Base-by-base conservation (phyloP, 352 stramenopile genomes). In the Pythium chondricola region DNA sequence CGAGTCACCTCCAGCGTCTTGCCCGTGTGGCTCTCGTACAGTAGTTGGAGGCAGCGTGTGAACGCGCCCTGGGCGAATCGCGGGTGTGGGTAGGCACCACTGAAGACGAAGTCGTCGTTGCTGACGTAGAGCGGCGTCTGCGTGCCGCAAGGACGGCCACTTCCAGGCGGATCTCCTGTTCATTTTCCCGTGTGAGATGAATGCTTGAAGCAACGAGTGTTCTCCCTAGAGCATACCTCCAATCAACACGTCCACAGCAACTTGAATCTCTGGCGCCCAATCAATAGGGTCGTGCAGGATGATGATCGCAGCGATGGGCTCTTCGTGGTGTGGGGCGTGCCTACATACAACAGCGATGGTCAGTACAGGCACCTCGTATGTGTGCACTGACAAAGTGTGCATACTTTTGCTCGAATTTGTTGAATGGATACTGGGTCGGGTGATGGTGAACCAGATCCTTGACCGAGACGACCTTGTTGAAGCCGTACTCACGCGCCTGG, bases 281-380 rank as follows among this genome's bases (percentile, higher is more conserved):
- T 96, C 67, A 30, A 89, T 76, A 9, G 87, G 86, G 33, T 96
- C 86, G 57, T 96, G 87, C 71, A 96, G 89, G 48, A 96, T 71
- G 59, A 96, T 74, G 52, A 96, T 81, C 16, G 78, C 86, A 27
- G 83, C 77, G 37, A 95, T 76, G 3, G 79, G 79, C 33, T 93
- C 81, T 21, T 83, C 65, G 25, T 83, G 58, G 43, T 83, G 63
- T 20, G 69, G 75, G 13, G 71, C 69, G 10, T 43, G 33, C 14
- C 80, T 91, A 27, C 14, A 39, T 21, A 21, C 5, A 3, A 21
- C 21, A 48, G 33, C 43, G n/a, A 14, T 54, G 9, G 27, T 25
- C 0, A 46, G 11, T 13, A n/a, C n/a, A n/a, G n/a, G n/a, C n/a
- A n/a, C n/a, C n/a, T n/a, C n/a, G n/a, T n/a, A n/a, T n/a, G n/a